These are phyloP conservation scores for Lasiodiplodia sp. DNA, from an alignment of 2,329 filamentous ascomycete species.

Conservation along the genomic window DNA sequence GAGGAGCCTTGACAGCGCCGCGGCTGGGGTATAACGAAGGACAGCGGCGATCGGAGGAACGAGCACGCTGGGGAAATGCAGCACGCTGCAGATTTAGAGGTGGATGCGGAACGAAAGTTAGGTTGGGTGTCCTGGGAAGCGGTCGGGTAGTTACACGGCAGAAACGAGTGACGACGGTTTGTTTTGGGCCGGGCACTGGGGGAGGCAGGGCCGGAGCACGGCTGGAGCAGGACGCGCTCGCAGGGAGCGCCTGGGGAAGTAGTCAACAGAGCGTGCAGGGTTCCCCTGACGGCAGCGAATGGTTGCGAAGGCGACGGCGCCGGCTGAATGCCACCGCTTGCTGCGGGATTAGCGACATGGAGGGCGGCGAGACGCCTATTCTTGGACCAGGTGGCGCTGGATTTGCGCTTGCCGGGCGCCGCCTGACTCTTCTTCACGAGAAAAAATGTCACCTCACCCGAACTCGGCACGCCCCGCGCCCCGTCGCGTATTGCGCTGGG, in stretches of 20 bases:
- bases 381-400: constrained; percentile 24
- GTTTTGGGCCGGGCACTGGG: constrained; percentile 14
- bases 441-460: constrained; percentile 23
- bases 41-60: constrained; percentile 4
- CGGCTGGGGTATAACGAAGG: constrained; percentile 7
- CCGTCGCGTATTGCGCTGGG: background rate
- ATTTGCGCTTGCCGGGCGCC: constrained; percentile 22
- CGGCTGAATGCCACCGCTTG: constrained; percentile 16
- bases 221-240: background rate
- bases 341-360: constrained; percentile 25
- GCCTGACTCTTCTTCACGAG: constrained; percentile 23
- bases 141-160: constrained; percentile 25
- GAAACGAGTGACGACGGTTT: constrained; percentile 24
- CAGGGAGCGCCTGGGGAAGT: constrained; percentile 21
- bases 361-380: constrained; percentile 20
- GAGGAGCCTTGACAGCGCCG: background rate
- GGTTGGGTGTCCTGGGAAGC: constrained; percentile 11
- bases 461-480: constrained; percentile 6
- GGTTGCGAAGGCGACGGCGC: constrained; percentile 6
- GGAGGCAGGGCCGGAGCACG: constrained; percentile 11
- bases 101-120: constrained; percentile 26
- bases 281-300: constrained; percentile 27
- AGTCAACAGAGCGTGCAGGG: constrained; percentile 12
- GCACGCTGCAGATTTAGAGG: constrained; percentile 9
- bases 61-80: constrained; percentile 8